phyloP scores from a whole-genome alignment of 2,329 filamentous ascomycete species.

The Epicoccum nigrum region DNA sequence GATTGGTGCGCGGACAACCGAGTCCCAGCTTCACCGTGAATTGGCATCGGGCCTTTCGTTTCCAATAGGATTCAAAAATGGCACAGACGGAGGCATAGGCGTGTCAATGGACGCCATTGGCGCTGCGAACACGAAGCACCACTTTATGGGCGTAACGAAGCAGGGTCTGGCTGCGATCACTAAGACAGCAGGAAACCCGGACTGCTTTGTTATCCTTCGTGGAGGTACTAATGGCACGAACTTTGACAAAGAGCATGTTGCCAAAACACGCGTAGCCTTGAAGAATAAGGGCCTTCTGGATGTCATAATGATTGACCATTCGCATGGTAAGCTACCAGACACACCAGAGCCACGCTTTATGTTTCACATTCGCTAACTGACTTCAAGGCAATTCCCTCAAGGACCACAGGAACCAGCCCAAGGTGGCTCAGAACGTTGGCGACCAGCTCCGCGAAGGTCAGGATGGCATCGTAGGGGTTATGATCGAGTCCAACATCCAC shows the following conservation, averaged over 20 bases:
- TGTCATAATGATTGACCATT: constrained; percentile 98
- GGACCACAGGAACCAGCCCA: constrained; percentile 95
- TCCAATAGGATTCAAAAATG: constrained; percentile 99
- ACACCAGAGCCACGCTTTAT: not conserved
- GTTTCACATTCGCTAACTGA: constrained; percentile 20
- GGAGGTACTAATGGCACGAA: constrained; percentile 93
- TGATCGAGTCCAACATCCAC: constrained; percentile 98
- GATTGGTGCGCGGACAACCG: constrained; percentile 93
- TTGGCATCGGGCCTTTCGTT: constrained; percentile 93
- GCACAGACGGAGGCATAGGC: constrained; percentile 87
- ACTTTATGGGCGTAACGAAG: constrained; percentile 99
- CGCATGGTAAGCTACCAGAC: constrained; percentile 72
- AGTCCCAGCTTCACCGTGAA: constrained; percentile 95
- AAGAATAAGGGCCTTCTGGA: constrained; percentile 82
- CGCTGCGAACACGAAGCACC: constrained; percentile 77
- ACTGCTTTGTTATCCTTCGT: constrained; percentile 95
- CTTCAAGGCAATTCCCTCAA: constrained; percentile 89
- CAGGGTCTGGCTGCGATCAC: constrained; percentile 95
- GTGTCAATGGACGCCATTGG: constrained; percentile 97
- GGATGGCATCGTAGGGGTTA: constrained; percentile 88
- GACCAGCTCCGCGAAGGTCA: constrained; percentile 89
- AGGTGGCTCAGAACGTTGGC: constrained; percentile 80
- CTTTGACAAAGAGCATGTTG: constrained; percentile 85
- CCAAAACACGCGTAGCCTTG: constrained; percentile 77
- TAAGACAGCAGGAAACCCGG: constrained; percentile 89